A percentile compares a stretch with the other conserved stretches of the same genome.
Conservation (phyloP, 345 rosid genomes). For the Brassica carinata region DNA sequence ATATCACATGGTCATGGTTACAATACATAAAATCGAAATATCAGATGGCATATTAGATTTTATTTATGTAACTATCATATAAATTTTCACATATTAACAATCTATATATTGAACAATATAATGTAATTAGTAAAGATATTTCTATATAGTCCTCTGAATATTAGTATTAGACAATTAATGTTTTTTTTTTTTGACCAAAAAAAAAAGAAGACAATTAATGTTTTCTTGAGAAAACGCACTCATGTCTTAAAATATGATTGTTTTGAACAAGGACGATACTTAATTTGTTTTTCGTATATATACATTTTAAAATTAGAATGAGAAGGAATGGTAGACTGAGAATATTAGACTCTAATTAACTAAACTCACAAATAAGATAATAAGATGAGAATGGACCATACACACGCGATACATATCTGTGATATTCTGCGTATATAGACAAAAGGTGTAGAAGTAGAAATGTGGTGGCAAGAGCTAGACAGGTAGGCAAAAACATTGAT, state of each 20-base stretch:
- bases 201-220: neutral
- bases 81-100: neutral
- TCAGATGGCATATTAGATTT: neutral
- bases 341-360: neutral
- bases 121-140: neutral
- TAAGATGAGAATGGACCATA: slow-evolving; percentile 28
- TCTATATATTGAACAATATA: neutral
- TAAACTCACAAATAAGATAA: neutral
- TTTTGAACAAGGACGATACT: neutral
- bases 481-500: slow-evolving; percentile 39
- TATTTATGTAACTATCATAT: neutral
- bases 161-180: neutral
- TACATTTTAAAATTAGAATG: neutral
- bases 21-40: neutral
- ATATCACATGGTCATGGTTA: neutral
- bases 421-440: slow-evolving; percentile 25
- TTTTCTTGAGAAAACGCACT: neutral
- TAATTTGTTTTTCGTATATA: neutral
- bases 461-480: slow-evolving; percentile 44
- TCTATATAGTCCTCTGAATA: neutral
- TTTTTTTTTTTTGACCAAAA: too few relatives aligned
- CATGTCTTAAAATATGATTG: neutral
- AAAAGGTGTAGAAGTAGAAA: slow-evolving; percentile 35
- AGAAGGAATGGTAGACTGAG: neutral
- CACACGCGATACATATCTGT: neutral